phyloP scores from a whole-genome alignment of 2,329 filamentous ascomycete species.

The Paecilomyces sp. region DNA sequence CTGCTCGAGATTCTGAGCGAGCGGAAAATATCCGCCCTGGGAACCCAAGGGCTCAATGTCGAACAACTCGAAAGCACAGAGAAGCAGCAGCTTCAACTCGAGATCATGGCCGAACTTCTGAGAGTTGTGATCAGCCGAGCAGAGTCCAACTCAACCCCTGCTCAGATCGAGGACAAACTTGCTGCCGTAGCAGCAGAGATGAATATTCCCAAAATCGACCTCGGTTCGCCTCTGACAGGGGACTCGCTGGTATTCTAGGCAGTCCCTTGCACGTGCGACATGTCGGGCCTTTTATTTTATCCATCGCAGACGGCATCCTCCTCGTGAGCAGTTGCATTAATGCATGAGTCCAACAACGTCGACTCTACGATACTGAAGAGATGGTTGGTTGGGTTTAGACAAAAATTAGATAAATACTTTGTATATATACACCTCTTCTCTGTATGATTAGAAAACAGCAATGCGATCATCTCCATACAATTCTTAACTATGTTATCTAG shows the following conservation, averaged over 20 bases:
- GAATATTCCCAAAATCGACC: constrained; percentile 23
- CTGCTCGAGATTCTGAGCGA: constrained; percentile 38
- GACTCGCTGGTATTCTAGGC: constrained; percentile 16
- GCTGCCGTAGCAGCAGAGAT: constrained; percentile 29
- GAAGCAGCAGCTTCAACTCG: constrained; percentile 33
- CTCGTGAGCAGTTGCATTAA: too few species aligned
- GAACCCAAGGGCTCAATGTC: constrained; percentile 23
- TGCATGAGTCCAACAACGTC: too few species aligned
- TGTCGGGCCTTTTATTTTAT: not conserved
- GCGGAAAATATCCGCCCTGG: constrained; percentile 24
- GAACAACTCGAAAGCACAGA: constrained; percentile 31
- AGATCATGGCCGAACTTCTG: constrained; percentile 34
- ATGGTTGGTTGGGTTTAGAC: not conserved
- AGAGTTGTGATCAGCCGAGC: constrained; percentile 32
- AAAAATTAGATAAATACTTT: not conserved
- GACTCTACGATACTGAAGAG: not conserved
- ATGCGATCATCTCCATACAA: too few species aligned
- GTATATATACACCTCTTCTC: not conserved
- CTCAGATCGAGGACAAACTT: constrained; percentile 27
- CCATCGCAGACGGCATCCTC: too few species aligned
- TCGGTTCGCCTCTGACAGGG: constrained; percentile 20
- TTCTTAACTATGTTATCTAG: too few species aligned
- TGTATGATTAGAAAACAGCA: not conserved
- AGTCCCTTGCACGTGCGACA: not conserved
- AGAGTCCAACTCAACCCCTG: constrained; percentile 13